Evolutionary conservation across 2,329 filamentous ascomycete genomes (phyloP).

Genomic region (Nemania sp.): DNA sequence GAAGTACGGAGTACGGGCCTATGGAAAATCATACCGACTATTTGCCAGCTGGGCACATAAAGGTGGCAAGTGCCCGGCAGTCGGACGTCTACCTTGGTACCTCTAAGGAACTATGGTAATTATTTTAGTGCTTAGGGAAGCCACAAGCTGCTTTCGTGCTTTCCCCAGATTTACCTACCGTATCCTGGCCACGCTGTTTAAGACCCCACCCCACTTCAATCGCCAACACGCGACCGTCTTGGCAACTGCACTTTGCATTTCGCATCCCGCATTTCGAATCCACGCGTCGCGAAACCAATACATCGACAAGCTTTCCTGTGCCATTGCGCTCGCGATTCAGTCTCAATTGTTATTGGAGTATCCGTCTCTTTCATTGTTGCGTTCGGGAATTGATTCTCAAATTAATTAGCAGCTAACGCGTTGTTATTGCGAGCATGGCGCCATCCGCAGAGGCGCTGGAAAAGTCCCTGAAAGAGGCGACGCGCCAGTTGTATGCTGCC

Average conservation of each 20-base stretch:
- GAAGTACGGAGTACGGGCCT: too few relatives aligned
- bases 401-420: neutral
- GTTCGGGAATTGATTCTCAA: neutral
- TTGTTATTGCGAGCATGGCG: slow-evolving; percentile 40
- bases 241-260: too few relatives aligned
- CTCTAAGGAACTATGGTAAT: too few relatives aligned
- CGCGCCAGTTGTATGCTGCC: slow-evolving; percentile 48
- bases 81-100: too few relatives aligned
- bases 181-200: neutral
- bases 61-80: too few relatives aligned
- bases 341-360: neutral
- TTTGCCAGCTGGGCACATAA: too few relatives aligned
- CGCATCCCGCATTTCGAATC: slow-evolving; percentile 1
- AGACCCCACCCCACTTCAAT: slow-evolving; percentile 14
- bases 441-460: slow-evolving; percentile 49
- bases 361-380: neutral
- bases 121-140: too few relatives aligned
- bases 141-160: neutral
- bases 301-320: neutral
- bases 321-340: slow-evolving; percentile 1
- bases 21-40: too few relatives aligned
- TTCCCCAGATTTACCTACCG: too few relatives aligned
- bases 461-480: slow-evolving; percentile 50
- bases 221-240: slow-evolving; percentile 9
- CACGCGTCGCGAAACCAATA: slow-evolving; percentile 12